A percentile compares a stretch with the other conserved stretches of the same genome.
These are phyloP conservation scores for Hericium coralloides DNA, from an alignment of 768 basidiomycete genomes.

Conservation along the genomic window DNA sequence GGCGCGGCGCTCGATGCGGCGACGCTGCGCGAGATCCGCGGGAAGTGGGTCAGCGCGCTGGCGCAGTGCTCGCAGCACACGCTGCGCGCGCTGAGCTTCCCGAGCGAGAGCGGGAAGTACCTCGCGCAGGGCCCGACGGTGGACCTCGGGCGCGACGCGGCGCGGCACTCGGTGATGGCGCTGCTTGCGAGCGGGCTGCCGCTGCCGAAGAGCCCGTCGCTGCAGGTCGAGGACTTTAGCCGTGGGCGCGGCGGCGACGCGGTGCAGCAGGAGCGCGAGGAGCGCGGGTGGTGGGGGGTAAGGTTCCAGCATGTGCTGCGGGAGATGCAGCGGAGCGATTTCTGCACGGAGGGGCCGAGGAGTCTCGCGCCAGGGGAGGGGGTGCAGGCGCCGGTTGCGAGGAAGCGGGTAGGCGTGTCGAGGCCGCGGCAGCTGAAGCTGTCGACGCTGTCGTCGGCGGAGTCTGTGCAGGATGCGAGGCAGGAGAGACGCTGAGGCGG, in stretches of 20 bases:
- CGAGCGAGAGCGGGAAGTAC: conserved; percentile 21
- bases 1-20: conserved; percentile 26
- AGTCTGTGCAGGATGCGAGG: not conserved
- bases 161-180: conserved; percentile 26
- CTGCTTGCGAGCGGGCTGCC: conserved; percentile 41
- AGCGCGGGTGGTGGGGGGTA: conserved; percentile 67
- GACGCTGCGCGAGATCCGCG: conserved; percentile 16
- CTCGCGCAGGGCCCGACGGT: conserved; percentile 21
- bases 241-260: conserved; percentile 20
- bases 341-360: not conserved
- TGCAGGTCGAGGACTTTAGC: conserved; percentile 35
- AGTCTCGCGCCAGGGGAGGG: not conserved
- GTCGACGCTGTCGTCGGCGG: conserved; percentile 9
- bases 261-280: conserved; percentile 47
- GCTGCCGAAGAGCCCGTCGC: conserved; percentile 66
- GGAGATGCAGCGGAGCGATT: conserved; percentile 36
- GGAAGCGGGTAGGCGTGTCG: not conserved
- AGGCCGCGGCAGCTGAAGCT: conserved; percentile 11
- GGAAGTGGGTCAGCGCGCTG: conserved; percentile 45
- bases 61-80: conserved; percentile 43
- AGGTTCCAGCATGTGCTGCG: conserved; percentile 54
- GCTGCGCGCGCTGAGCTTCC: conserved; percentile 32
- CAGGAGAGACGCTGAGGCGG: no score
- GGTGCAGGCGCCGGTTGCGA: not conserved
- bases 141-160: conserved; percentile 22